phyloP scores from a whole-genome alignment of 1,284 basidiomycete genomes.

The Microbotryomycetes sp. region DNA sequence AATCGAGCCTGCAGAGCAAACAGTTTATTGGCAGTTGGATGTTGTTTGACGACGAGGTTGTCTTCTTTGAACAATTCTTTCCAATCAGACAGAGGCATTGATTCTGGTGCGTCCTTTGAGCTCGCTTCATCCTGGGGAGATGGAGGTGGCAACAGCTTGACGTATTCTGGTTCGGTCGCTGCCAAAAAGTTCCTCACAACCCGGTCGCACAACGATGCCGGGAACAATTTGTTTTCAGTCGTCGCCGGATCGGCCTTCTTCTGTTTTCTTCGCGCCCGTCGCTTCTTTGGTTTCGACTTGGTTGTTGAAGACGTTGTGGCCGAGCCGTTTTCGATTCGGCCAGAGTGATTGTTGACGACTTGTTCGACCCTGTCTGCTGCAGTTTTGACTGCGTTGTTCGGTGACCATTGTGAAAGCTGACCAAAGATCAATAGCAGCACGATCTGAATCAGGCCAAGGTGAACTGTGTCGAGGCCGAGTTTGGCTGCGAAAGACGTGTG shows the following conservation, averaged over 20 bases:
- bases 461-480: conserved; percentile 26
- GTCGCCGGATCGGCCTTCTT: not conserved
- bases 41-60: conserved; percentile 2
- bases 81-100: not conserved
- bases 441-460: conserved; percentile 27
- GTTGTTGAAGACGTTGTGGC: not conserved
- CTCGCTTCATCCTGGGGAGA: not conserved
- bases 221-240: not conserved
- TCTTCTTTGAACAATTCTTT: not conserved
- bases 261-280: not conserved
- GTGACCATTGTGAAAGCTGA: not conserved
- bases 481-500: conserved; percentile 1
- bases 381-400: not conserved
- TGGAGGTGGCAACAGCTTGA: conserved; percentile 4
- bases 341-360: too few relatives aligned
- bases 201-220: conserved; percentile 16
- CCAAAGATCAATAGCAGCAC: conserved; percentile 22
- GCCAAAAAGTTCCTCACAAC: conserved; percentile 23
- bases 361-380: not conserved
- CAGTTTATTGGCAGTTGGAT: conserved; percentile 15
- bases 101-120: not conserved
- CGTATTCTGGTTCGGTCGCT: conserved; percentile 15
- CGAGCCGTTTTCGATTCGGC: not conserved
- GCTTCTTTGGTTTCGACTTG: not conserved
- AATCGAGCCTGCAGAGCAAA: conserved; percentile 29